A percentile compares a stretch with the other conserved stretches of the same genome.
Conservation (phyloP, 768 basidiomycete species). For the Boletus rufocinnamomeus region DNA sequence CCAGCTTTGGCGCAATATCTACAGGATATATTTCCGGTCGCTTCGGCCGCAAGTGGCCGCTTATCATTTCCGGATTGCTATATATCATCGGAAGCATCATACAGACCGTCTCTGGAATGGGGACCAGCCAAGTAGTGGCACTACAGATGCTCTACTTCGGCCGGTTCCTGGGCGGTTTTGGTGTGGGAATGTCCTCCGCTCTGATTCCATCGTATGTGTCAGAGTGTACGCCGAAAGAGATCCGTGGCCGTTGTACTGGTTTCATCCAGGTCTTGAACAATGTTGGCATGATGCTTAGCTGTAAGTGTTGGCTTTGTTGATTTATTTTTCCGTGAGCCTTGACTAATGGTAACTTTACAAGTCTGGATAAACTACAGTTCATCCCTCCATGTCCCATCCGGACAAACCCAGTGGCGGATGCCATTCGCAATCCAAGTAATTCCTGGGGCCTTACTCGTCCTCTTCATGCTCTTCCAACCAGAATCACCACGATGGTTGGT, state of each 20-base stretch:
- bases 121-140: slow-evolving; percentile 37
- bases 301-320: slow-evolving; percentile 20
- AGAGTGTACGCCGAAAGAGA: slow-evolving; percentile 48
- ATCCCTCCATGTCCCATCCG: slow-evolving; percentile 37
- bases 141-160: slow-evolving; percentile 46
- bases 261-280: slow-evolving; percentile 39
- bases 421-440: slow-evolving; percentile 54
- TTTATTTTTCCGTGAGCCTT: not conserved
- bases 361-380: slow-evolving; percentile 53
- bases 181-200: slow-evolving; percentile 56
- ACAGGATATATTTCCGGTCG: slow-evolving; percentile 42
- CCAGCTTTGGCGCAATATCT: slow-evolving; percentile 46
- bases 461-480: slow-evolving; percentile 49
- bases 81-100: slow-evolving; percentile 52
- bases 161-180: slow-evolving; percentile 61
- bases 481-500: slow-evolving; percentile 62
- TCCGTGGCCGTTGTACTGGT: slow-evolving; percentile 54
- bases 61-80: slow-evolving; percentile 46
- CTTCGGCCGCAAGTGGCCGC: slow-evolving; percentile 49
- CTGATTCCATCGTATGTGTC: slow-evolving; percentile 54
- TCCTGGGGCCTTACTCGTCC: slow-evolving; percentile 51
- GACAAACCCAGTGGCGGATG: slow-evolving; percentile 54
- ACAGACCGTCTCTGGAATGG: slow-evolving; percentile 46
- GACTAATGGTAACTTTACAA: slow-evolving; percentile 16
- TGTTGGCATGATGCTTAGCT: slow-evolving; percentile 38